These are phyloP conservation scores for Colletotrichum lindemuthianum DNA, from an alignment of 2,329 filamentous ascomycete species.

Conservation along the genomic window DNA sequence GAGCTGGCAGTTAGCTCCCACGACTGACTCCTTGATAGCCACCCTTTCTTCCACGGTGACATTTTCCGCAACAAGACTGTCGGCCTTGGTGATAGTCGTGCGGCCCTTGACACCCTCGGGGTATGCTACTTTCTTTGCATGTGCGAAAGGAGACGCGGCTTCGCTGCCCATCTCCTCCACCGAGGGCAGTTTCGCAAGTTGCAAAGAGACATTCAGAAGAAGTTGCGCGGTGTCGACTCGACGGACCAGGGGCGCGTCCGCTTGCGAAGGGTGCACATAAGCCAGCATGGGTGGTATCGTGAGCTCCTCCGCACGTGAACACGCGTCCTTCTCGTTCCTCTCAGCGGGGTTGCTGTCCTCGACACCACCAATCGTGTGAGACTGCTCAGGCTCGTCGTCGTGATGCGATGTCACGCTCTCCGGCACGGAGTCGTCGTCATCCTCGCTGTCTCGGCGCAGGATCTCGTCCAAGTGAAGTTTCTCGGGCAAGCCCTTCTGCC, in stretches of 20 bases:
- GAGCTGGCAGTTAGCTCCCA: conserved; percentile 89
- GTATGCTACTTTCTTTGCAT: conserved; percentile 82
- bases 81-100: conserved; percentile 83
- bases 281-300: conserved; percentile 78
- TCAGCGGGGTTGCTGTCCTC: conserved; percentile 16
- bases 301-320: conserved; percentile 39
- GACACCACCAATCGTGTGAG: conserved; percentile 27
- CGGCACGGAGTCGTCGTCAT: conserved; percentile 48
- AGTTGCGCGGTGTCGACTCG: conserved; percentile 89
- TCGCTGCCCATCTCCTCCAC: conserved; percentile 70
- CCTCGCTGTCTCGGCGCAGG: conserved; percentile 58
- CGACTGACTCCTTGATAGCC: conserved; percentile 91
- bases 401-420: conserved; percentile 43
- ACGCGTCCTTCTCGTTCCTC: conserved; percentile 36
- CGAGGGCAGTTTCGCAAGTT: conserved; percentile 84
- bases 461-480: conserved; percentile 80
- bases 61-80: conserved; percentile 88
- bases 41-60: conserved; percentile 89
- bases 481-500: conserved; percentile 83
- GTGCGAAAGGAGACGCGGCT: conserved; percentile 77
- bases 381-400: conserved; percentile 36
- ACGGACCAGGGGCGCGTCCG: conserved; percentile 74
- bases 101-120: conserved; percentile 82
- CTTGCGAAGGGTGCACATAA: conserved; percentile 75
- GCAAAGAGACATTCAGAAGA: conserved; percentile 82